Percentiles rank a stretch among this genome's conserved stretches.
These are phyloP conservation scores for Aspergillus neotritici DNA, from an alignment of 2,329 filamentous ascomycete species.

Conservation along the genomic window DNA sequence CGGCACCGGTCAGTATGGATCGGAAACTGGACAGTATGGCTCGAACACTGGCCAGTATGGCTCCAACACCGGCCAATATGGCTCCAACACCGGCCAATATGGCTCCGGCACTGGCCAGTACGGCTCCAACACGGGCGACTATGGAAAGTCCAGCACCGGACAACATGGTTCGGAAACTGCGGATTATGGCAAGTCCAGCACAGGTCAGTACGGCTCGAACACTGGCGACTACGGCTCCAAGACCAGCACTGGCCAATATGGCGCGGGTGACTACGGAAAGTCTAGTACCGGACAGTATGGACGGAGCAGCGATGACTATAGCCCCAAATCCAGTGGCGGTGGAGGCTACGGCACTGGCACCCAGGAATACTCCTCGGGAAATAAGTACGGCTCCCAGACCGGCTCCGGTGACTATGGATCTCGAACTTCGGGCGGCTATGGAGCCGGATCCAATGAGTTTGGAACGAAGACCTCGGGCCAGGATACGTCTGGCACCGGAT, in stretches of 20 bases:
- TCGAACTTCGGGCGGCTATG: not conserved
- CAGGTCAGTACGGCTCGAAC: constrained; percentile 3
- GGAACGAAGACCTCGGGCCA: constrained; percentile 26
- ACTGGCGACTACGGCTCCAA: constrained; percentile 20
- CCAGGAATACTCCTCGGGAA: too few species aligned
- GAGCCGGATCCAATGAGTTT: constrained; percentile 24
- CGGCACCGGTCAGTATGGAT: constrained; percentile 2
- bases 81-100: constrained; percentile 3
- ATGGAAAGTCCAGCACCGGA: constrained; percentile 18
- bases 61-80: constrained; percentile 1
- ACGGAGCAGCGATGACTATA: constrained; percentile 18
- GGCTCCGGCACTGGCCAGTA: constrained; percentile 3
- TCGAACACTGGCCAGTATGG: constrained; percentile 4
- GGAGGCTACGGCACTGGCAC: too few species aligned
- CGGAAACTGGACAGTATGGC: constrained; percentile 19
- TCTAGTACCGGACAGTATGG: constrained; percentile 36
- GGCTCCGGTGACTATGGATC: constrained; percentile 40
- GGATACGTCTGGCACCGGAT: constrained; percentile 5
- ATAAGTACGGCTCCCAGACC: constrained; percentile 40
- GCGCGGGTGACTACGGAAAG: constrained; percentile 1
- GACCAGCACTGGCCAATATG: constrained; percentile 8
- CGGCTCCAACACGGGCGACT: constrained; percentile 7
- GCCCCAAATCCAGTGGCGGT: too few species aligned
- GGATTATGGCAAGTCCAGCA: constrained; percentile 21
- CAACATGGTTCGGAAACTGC: not conserved